Evolutionary conservation across 2,329 filamentous ascomycete genomes (phyloP), one percentile per base, ranked within the genome.

Genomic region (Pleurostoma richardsiae): DNA sequence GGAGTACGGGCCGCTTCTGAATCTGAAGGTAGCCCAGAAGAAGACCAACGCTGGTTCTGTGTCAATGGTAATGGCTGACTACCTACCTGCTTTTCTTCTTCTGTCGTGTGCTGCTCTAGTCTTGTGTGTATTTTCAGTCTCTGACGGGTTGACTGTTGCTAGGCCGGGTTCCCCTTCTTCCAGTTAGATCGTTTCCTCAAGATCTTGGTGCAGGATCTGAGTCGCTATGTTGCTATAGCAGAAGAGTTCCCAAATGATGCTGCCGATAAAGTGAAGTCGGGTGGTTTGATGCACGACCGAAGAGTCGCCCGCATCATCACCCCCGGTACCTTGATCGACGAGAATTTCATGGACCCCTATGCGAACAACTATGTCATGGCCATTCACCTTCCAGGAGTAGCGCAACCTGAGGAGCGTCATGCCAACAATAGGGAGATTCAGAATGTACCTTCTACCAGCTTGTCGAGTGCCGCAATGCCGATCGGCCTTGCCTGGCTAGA

Each of bases 311-410:
- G 94, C 48, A 85, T 99, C 55, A 83, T 99, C 59, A 97, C 94
- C 1, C 90, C 94, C 1, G 94, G 94, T 26, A 99, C 94, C 2
- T 73, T 99, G 45, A 96, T 99, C 54, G 94, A 99, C 65, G 94
- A 99, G 68, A 91, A 90, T 57, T 99, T 97, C 65, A 90, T 99
- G 74, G 89, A 97, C 62, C 89, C 90, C 2, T 92, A 88, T 61
- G 83, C 88, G 58, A 96, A 94, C 67, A 97, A 96, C 63, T 99
- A 92, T 64, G 76, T 97, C 31, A 79, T 97, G 62, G 85, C 88
- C 36, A 79, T 97, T 42, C 81, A 95, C 59, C 63, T 86, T 29
- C 54, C 56, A 39, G 39, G 30, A 46, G 41, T 30, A 30, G 31
- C 19, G 19, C 19, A 19, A 19, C 33, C 33, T 8, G 33, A 36